A percentile compares a stretch with the other conserved stretches of the same genome.
Conservation (phyloP, 1,139 yeast genomes). For the Hansenula lynferdii region DNA sequence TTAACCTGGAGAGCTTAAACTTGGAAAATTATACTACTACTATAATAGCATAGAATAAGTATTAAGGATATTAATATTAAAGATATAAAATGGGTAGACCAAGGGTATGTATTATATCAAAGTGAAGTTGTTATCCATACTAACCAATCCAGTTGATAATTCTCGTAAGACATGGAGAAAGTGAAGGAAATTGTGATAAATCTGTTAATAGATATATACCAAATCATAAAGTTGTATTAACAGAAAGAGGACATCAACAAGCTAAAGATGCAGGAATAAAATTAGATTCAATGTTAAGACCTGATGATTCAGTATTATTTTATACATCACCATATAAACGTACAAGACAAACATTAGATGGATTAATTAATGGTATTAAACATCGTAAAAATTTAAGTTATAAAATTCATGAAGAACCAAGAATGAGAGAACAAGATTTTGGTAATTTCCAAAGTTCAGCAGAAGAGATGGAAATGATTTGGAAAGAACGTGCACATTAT, state of each 20-base stretch:
- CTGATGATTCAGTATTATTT: slow-evolving; percentile 47
- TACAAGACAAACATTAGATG: slow-evolving; percentile 76
- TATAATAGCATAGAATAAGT: too few species aligned
- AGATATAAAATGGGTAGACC: slow-evolving; percentile 46
- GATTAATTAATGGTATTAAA: slow-evolving; percentile 56
- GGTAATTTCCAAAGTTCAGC: slow-evolving; percentile 84
- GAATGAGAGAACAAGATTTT: slow-evolving; percentile 91
- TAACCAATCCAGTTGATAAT: slow-evolving; percentile 49
- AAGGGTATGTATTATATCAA: slow-evolving; percentile 56
- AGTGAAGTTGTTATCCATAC: too few species aligned
- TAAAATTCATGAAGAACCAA: slow-evolving; percentile 72
- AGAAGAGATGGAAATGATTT: slow-evolving; percentile 70
- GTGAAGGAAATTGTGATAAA: slow-evolving; percentile 84
- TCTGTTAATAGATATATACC: slow-evolving; percentile 70
- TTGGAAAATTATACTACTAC: too few species aligned
- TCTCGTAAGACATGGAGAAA: slow-evolving; percentile 85
- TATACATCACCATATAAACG: slow-evolving; percentile 82
- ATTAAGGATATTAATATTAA: too few species aligned
- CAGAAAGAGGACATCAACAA: slow-evolving; percentile 61
- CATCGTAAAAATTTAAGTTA: slow-evolving; percentile 42
- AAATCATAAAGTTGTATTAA: slow-evolving; percentile 72
- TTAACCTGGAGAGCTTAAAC: too few species aligned
- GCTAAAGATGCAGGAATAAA: slow-evolving; percentile 66
- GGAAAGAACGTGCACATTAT: slow-evolving; percentile 81
- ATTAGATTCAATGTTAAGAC: slow-evolving; percentile 48